Base-by-base conservation (phyloP, 73 alveolate species). In the Paramecium caudatum region DNA sequence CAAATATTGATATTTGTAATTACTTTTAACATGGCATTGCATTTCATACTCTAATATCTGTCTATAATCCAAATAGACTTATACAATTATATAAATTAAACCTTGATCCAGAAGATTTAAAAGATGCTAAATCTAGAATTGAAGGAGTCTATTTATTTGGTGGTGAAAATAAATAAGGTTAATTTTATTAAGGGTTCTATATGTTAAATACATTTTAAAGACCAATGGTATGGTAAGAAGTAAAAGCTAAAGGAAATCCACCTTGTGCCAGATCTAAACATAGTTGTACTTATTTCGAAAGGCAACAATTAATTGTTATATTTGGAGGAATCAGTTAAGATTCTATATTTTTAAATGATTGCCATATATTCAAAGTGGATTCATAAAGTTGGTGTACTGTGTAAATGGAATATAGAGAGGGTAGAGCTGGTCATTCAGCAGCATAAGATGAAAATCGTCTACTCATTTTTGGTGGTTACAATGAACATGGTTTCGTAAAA, bases 61-160 rank as follows among this genome's bases (percentile, higher is more conserved):
- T 74, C 9, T 74, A 74, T 43, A 74, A 74, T 74, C 21, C 70
- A 0, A 74, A 37, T 15, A 39, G 68, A 74, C 43, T 41, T 15
- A 45, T 43, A 15, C 46, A 74, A 74, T 37, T 74, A 21, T 74
- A 74, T 39, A 74, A 74, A 43, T 74, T 43, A 8, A 36, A 74
- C 55, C 32, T 27, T 17, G 88, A 74, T 74, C 23, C 88, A 36
- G 88, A 74, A 39, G 88, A 74, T 12, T 43, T 41, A 12, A 65
- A 65, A 13, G 68, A 74, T n/a, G 25, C 55, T 15, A 74, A 74
- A 45, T 21, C 17, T 9, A 74, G 43, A 7, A 19, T 43, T 17
- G 88, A 74, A 74, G 88, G 88, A 45, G 41, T 74, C 10, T 74
- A 74, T 74, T 39, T 74, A 8, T 74, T 74, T 74, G 88, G 88